Percentiles rank a stretch among this genome's conserved stretches.
Evolutionary conservation across 352 stramenopile species (phyloP).

Genomic region (Globisporangium mamillatum): DNA sequence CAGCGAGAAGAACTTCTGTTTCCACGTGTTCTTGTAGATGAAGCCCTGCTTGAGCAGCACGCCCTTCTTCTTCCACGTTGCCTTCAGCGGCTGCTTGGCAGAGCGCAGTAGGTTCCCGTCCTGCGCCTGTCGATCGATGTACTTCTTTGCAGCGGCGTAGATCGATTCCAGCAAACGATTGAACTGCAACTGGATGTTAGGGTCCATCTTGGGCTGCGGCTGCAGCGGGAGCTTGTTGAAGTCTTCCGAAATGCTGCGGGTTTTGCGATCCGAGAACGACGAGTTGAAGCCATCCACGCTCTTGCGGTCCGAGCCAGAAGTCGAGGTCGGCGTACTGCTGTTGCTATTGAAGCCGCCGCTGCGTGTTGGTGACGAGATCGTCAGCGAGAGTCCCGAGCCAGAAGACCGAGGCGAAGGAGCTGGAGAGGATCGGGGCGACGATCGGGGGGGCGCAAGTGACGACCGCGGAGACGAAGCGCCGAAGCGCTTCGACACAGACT

Average conservation of each 20-base stretch:
- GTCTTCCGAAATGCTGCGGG: slow-evolving; percentile 79
- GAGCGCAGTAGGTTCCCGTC: slow-evolving; percentile 54
- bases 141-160: slow-evolving; percentile 81
- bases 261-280: slow-evolving; percentile 48
- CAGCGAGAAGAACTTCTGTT: slow-evolving; percentile 82
- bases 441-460: slow-evolving; percentile 45
- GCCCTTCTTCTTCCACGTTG: slow-evolving; percentile 90
- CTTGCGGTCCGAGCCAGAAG: slow-evolving; percentile 37
- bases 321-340: slow-evolving; percentile 60
- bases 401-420: slow-evolving; percentile 49
- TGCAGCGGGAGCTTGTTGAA: slow-evolving; percentile 55
- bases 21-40: slow-evolving; percentile 91
- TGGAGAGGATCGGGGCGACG: slow-evolving; percentile 64
- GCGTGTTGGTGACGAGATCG: slow-evolving; percentile 72
- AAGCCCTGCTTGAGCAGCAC: slow-evolving; percentile 85
- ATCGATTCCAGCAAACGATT: slow-evolving; percentile 82
- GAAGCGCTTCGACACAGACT: slow-evolving; percentile 80
- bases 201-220: slow-evolving; percentile 79
- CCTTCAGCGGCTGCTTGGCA: slow-evolving; percentile 56
- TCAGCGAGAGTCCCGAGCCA: slow-evolving; percentile 50
- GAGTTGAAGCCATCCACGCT: slow-evolving; percentile 48
- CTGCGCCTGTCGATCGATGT: slow-evolving; percentile 73
- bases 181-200: slow-evolving; percentile 80
- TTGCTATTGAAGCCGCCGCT: slow-evolving; percentile 57
- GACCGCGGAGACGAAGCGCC: slow-evolving; percentile 51